phyloP scores from a whole-genome alignment of 2,329 filamentous ascomycete genomes.

The Diplodia sapinea region DNA sequence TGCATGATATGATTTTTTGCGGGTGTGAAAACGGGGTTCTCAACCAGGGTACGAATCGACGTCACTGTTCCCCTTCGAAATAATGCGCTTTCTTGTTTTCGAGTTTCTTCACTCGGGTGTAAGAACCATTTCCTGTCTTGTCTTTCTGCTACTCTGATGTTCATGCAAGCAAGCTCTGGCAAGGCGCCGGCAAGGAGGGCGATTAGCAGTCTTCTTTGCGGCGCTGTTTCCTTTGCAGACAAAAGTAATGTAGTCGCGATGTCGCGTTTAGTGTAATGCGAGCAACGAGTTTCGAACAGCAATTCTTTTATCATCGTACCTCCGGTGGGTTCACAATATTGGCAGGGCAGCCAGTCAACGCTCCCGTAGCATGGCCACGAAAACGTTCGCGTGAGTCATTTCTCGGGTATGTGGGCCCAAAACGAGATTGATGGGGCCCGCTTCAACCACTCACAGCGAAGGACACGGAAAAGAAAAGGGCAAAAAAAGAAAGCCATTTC shows the following conservation, averaged over 20 bases:
- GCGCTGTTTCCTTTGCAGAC: no score
- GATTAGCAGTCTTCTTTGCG: not conserved
- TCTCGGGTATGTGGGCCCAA: constrained; percentile 7
- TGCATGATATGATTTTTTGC: not conserved
- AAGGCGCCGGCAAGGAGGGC: not conserved
- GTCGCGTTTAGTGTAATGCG: not conserved
- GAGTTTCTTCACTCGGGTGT: not conserved
- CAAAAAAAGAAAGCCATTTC: constrained; percentile 8
- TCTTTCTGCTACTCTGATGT: not conserved
- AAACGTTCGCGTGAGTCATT: constrained; percentile 10
- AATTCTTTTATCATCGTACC: not conserved
- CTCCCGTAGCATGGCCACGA: not conserved
- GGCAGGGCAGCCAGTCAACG: constrained; percentile 8
- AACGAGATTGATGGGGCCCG: not conserved
- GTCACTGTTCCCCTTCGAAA: not conserved
- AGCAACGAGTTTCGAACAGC: constrained; percentile 17
- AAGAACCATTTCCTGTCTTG: not conserved
- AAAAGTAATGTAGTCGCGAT: not conserved
- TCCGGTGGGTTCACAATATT: not conserved
- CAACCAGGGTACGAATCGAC: not conserved
- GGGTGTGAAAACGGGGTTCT: not conserved
- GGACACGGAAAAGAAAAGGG: not conserved
- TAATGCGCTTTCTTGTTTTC: not conserved
- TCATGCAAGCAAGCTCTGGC: not conserved
- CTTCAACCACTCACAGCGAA: not conserved